Evolutionary conservation across 179 eudicot species (phyloP), one percentile per base, ranked within the genome.

Genomic region (Spergularia azorica): DNA sequence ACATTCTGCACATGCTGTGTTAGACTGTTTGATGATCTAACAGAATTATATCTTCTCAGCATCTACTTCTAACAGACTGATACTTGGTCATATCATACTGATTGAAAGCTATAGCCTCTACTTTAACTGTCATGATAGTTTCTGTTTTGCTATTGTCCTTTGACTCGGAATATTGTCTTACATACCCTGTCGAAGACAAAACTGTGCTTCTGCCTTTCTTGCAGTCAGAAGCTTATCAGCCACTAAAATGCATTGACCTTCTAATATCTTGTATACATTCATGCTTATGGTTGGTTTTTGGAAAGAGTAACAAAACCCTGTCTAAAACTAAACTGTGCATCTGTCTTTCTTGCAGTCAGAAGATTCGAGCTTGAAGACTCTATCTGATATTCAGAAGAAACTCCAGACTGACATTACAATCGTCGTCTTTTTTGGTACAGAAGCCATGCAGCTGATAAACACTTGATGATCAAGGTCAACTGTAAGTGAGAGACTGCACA

Each of bases 331-430:
- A 59, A 46, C 9, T 26, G 32, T 56, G 66, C 9, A 64, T 52
- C 46, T 52, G 46, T 8, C 7, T 14, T 68, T 63, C 36, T 18
- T 61, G 70, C 79, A 82, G 81, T 70, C 76, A 70, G 48, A 36
- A 77, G 51, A 60, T 74, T 43, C 78, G 6, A 70, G 76, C 69
- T 16, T 82, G 65, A 82, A 39, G 76, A 63, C 39, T 39, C 12
- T 63, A 36, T 52, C 5, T 56, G 55, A 3, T 18, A 9, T 15
- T 9, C 54, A 60, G 58, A 26, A 26, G 32, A 15, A 71, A 66
- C 6, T 54, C 8, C 56, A 12, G 58, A 57, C 54, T 12, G n/a
- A 26, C 48, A 38, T 66, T 18, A 13, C 14, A 56, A 54, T 26
- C 32, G n/a, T 38, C 62, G 57, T 67, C 70, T 13, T 72, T 65